Conservation (phyloP, 176 grass and related monocot species). For the Bromus sterilis region DNA sequence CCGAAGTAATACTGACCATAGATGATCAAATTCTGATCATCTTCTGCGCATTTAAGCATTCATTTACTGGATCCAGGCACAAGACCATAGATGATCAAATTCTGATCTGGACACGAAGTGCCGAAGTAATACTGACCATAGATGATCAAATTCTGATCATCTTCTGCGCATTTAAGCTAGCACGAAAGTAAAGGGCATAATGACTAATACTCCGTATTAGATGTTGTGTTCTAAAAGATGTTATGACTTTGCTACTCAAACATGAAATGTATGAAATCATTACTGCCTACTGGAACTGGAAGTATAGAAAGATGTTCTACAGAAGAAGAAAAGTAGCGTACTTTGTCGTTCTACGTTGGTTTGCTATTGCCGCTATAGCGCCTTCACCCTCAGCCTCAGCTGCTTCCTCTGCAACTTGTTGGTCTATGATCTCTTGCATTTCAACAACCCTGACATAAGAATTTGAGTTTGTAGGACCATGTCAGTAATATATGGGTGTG, state of each 20-base stretch:
- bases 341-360: conserved; percentile 92
- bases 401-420: conserved; percentile 98
- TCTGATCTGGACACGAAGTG: not conserved
- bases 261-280: conserved; percentile 22
- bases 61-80: conserved; percentile 10
- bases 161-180: not conserved
- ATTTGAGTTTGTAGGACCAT: conserved; percentile 22
- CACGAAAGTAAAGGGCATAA: conserved; percentile 7
- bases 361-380: conserved; percentile 76
- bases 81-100: not conserved
- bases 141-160: too few species aligned
- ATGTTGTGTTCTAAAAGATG: conserved; percentile 8
- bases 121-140: not conserved
- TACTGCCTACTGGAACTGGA: not conserved
- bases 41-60: too few species aligned
- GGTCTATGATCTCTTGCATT: conserved; percentile 99
- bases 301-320: not conserved
- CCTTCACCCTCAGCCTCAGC: conserved; percentile 92
- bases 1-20: not conserved
- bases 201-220: not conserved
- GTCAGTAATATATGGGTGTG: conserved; percentile 6
- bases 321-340: conserved; percentile 23
- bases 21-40: too few species aligned
- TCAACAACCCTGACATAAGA: conserved; percentile 77
- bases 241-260: conserved; percentile 7